Conservation (phyloP, 208 protist genomes). For the Trypanosoma grayi region DNA sequence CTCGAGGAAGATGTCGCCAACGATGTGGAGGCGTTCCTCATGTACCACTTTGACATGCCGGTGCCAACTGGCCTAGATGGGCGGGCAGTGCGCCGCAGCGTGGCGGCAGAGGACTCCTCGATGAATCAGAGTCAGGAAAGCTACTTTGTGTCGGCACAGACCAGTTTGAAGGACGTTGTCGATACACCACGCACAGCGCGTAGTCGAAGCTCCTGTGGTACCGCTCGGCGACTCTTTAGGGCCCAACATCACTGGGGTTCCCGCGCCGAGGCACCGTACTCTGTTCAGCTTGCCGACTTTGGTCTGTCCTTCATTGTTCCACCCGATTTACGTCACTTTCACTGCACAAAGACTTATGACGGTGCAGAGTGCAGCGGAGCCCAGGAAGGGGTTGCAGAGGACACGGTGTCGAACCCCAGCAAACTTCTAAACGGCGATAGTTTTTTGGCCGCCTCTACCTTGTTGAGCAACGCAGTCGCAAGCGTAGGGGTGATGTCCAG, state of each 20-base stretch:
- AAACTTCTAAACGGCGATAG: neutral
- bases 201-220: neutral
- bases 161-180: conserved; percentile 1
- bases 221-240: neutral
- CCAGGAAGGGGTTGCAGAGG: neutral
- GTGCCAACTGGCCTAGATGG: conserved; percentile 7
- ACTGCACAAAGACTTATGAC: too few relatives aligned
- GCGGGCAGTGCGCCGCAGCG: conserved; percentile 16
- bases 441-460: neutral
- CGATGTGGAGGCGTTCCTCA: conserved; percentile 32
- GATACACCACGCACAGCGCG: conserved; percentile 3
- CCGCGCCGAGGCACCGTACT: conserved; percentile 16
- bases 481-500: too few relatives aligned
- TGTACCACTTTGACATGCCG: conserved; percentile 20
- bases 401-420: neutral
- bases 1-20: conserved; percentile 29
- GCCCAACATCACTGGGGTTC: neutral
- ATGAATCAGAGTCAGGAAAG: neutral
- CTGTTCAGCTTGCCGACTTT: conserved; percentile 44
- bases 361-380: neutral
- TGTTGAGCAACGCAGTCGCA: too few relatives aligned
- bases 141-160: neutral
- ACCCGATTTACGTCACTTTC: conserved; percentile 6
- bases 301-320: conserved; percentile 46
- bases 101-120: neutral